Conservation (phyloP, 805 yeast genomes). For the Starmera pachycereana region DNA sequence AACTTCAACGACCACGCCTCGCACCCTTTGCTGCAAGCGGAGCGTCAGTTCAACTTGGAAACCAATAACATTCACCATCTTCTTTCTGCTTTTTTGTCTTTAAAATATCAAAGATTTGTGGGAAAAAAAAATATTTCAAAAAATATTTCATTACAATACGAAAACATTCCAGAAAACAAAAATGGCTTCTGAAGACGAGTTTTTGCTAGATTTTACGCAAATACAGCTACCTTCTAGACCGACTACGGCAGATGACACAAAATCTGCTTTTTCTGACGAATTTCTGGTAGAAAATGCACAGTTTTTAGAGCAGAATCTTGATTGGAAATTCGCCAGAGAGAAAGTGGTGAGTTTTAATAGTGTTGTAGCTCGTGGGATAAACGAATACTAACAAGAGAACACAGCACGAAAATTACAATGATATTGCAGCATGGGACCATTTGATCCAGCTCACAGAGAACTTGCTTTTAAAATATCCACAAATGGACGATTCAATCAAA, state of each 20-base stretch:
- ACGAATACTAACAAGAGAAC: constrained; percentile 1
- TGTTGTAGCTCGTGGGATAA: constrained; percentile 1
- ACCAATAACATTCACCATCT: constrained; percentile 33
- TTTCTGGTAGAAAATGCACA: constrained; percentile 8
- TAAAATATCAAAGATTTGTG: too few species aligned
- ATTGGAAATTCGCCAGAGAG: constrained; percentile 15
- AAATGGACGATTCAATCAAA: constrained; percentile 22
- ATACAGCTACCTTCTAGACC: background rate
- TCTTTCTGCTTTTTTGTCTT: background rate
- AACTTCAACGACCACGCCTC: constrained; percentile 32
- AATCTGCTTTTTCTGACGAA: constrained; percentile 2
- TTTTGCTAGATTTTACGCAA: background rate
- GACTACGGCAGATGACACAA: background rate
- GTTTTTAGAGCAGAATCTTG: constrained; percentile 14
- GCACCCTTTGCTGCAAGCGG: constrained; percentile 29
- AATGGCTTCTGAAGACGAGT: background rate
- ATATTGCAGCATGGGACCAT: constrained; percentile 30
- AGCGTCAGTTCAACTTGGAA: constrained; percentile 34
- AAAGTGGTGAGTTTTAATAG: constrained; percentile 6
- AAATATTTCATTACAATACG: too few species aligned
- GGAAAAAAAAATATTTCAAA: too few species aligned
- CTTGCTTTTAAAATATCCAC: constrained; percentile 22
- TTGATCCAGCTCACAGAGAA: constrained; percentile 25
- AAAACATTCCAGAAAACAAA: background rate
- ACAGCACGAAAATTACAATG: constrained; percentile 17